These are phyloP conservation scores for Epichloe scottii DNA, from an alignment of 2,329 filamentous ascomycete species.

Conservation along the genomic window DNA sequence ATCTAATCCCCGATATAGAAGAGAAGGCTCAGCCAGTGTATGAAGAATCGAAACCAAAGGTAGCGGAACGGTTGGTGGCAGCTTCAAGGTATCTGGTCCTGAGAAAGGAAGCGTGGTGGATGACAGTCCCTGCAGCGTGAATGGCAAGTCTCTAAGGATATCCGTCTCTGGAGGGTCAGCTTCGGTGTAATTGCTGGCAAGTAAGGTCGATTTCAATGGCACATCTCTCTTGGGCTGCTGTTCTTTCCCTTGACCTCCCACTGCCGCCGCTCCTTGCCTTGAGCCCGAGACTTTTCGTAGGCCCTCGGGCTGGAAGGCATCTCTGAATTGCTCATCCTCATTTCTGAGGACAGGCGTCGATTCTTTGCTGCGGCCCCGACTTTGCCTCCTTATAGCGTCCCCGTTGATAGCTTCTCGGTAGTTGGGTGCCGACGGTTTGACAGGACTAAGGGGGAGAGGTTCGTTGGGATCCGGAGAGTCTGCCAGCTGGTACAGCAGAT, in stretches of 20 bases:
- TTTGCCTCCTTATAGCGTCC: conserved; percentile 24
- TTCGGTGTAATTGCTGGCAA: conserved; percentile 43
- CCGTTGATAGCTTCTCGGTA: conserved; percentile 25
- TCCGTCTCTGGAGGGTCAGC: conserved; percentile 51
- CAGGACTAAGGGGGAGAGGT: conserved; percentile 32
- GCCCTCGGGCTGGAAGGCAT: conserved; percentile 43
- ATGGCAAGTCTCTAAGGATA: conserved; percentile 71
- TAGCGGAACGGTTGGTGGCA: conserved; percentile 69
- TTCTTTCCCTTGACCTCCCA: conserved; percentile 14
- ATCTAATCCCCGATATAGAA: conserved; percentile 75
- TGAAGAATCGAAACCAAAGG: conserved; percentile 81
- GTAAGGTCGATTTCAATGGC: conserved; percentile 42
- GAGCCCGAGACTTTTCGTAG: conserved; percentile 31
- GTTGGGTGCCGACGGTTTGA: conserved; percentile 26
- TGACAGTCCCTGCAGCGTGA: conserved; percentile 83
- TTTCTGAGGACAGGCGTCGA: conserved; percentile 24
- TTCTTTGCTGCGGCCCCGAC: conserved; percentile 24
- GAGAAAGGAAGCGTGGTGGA: conserved; percentile 73
- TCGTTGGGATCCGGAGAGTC: conserved; percentile 49
- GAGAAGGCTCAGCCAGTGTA: conserved; percentile 78
- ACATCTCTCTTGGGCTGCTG: conserved; percentile 32
- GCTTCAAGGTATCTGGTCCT: conserved; percentile 53
- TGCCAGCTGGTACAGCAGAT: conserved; percentile 74
- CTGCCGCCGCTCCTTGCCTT: conserved; percentile 20
- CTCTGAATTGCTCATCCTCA: conserved; percentile 37